Percentiles rank a stretch among this genome's conserved stretches.
These are phyloP conservation scores for Debaryomycetaceae sp. DNA, from an alignment of 1,139 yeast genomes.

Conservation along the genomic window DNA sequence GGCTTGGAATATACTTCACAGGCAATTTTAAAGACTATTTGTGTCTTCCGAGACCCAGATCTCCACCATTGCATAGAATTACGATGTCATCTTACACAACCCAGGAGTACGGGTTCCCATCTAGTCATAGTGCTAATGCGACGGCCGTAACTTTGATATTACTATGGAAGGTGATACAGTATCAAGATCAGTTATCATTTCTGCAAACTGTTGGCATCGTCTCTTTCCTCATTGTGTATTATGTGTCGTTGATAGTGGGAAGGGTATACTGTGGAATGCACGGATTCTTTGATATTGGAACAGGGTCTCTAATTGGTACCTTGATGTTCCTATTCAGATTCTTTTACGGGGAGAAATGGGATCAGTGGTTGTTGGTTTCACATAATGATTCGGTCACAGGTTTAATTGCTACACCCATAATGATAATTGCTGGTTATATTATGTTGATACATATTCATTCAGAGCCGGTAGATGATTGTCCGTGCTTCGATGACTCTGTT, in stretches of 20 bases:
- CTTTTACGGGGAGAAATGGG: constrained; percentile 36
- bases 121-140: constrained; percentile 92
- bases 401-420: constrained; percentile 33
- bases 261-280: constrained; percentile 97
- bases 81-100: constrained; percentile 88
- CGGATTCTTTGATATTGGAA: constrained; percentile 72
- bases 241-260: constrained; percentile 68
- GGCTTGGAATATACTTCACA: constrained; percentile 77
- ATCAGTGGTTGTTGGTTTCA: constrained; percentile 25
- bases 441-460: constrained; percentile 66
- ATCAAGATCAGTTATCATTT: constrained; percentile 8
- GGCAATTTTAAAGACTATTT: constrained; percentile 81
- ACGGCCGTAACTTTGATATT: constrained; percentile 66
- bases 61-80: constrained; percentile 89
- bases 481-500: constrained; percentile 93
- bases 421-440: constrained; percentile 39
- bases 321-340: constrained; percentile 42
- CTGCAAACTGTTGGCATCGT: constrained; percentile 6
- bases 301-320: constrained; percentile 67
- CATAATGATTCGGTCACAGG: constrained; percentile 21
- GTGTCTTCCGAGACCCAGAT: constrained; percentile 87
- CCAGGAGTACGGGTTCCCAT: constrained; percentile 92
- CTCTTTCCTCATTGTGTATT: constrained; percentile 42
- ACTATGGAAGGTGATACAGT: constrained; percentile 20
- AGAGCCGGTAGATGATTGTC: constrained; percentile 89